Percentiles rank a stretch among this genome's conserved stretches.
These are phyloP conservation scores for Cylindrodendrum hubeiense DNA, from an alignment of 2,329 filamentous ascomycete genomes.

Conservation along the genomic window DNA sequence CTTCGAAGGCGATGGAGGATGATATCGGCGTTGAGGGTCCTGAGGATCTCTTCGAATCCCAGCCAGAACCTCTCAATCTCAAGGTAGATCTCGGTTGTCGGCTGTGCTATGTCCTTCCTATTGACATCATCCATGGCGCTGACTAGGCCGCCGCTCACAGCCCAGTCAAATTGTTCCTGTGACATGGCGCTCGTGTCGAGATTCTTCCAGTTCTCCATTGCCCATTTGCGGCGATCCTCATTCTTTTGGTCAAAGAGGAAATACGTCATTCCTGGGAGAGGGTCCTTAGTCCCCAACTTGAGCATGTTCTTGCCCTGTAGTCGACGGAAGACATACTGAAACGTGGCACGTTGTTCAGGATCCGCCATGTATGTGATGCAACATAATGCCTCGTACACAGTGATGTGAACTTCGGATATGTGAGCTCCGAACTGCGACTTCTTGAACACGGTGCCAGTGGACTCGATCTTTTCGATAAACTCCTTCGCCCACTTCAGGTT, in stretches of 20 bases:
- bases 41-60: slow-evolving; percentile 80
- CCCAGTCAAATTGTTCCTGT: slow-evolving; percentile 86
- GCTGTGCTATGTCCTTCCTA: slow-evolving; percentile 54
- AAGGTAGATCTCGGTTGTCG: slow-evolving; percentile 51
- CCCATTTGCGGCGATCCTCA: slow-evolving; percentile 63
- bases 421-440: slow-evolving; percentile 60
- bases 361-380: slow-evolving; percentile 80
- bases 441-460: slow-evolving; percentile 59
- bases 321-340: slow-evolving; percentile 86
- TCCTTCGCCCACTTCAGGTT: slow-evolving; percentile 69
- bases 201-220: slow-evolving; percentile 54
- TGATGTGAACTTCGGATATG: slow-evolving; percentile 74
- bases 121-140: slow-evolving; percentile 74
- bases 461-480: slow-evolving; percentile 66
- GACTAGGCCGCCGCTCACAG: slow-evolving; percentile 79
- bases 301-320: slow-evolving; percentile 80
- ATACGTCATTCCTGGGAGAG: slow-evolving; percentile 85
- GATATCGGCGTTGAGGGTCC: slow-evolving; percentile 77
- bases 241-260: slow-evolving; percentile 80
- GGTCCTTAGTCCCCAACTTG: slow-evolving; percentile 76
- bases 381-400: slow-evolving; percentile 90
- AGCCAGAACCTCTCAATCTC: slow-evolving; percentile 82
- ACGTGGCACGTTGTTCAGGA: slow-evolving; percentile 67
- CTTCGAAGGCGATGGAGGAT: slow-evolving; percentile 83
- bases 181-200: slow-evolving; percentile 73